A percentile compares a stretch with the other conserved stretches of the same genome.
These are phyloP conservation scores for Gaeumannomyces sp. DNA, from an alignment of 2,329 filamentous ascomycete genomes.

Conservation along the genomic window DNA sequence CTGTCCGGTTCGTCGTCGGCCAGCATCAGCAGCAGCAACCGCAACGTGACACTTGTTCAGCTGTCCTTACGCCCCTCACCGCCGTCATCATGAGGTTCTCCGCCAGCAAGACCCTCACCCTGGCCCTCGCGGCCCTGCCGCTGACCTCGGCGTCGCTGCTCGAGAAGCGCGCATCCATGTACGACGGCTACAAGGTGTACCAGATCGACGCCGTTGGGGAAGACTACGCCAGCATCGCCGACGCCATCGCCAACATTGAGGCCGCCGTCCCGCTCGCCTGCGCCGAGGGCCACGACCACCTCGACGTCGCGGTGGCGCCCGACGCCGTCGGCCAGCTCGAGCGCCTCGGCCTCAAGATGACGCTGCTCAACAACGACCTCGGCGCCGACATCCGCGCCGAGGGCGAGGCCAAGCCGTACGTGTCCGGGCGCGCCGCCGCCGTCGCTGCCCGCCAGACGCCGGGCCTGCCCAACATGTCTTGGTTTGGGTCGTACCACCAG, in stretches of 20 bases:
- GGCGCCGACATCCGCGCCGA: constrained; percentile 32
- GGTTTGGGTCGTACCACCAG: constrained; percentile 49
- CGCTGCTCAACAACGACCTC: constrained; percentile 33
- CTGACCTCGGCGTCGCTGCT: constrained; percentile 52
- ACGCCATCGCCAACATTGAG: constrained; percentile 27
- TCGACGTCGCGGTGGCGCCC: constrained; percentile 36
- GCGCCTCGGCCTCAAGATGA: constrained; percentile 17
- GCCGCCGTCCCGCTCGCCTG: constrained; percentile 25
- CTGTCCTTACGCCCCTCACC: not conserved
- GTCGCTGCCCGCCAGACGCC: constrained; percentile 9
- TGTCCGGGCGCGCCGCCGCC: constrained; percentile 17
- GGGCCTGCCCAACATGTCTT: constrained; percentile 30
- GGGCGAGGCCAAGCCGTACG: constrained; percentile 23
- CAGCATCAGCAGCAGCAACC: not conserved
- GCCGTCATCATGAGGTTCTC: constrained; percentile 8
- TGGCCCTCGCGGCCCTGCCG: not conserved
- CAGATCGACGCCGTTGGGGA: constrained; percentile 30
- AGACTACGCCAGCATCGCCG: constrained; percentile 25
- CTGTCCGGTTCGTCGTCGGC: not conserved
- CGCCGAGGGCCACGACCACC: constrained; percentile 17
- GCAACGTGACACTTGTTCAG: not conserved
- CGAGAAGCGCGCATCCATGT: constrained; percentile 59
- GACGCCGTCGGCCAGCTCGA: constrained; percentile 27
- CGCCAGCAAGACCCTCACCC: not conserved
- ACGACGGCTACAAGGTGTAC: constrained; percentile 39